phyloP scores from a whole-genome alignment of 2,329 filamentous ascomycete genomes.

The Septoria linicola region DNA sequence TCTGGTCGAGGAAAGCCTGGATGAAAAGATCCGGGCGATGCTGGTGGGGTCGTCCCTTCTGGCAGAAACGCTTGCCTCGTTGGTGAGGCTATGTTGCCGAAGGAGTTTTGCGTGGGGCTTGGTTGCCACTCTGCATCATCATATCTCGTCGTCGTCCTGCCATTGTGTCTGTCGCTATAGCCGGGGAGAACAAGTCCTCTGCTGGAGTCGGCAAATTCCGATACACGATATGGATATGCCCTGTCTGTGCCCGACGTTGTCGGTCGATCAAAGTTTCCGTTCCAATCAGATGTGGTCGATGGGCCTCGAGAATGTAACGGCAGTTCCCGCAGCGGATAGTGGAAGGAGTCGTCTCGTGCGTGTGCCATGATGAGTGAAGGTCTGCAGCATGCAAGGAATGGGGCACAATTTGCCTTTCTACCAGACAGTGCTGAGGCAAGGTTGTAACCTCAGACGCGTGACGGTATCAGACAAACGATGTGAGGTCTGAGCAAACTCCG shows the following conservation, averaged over 20 bases:
- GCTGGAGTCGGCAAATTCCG: slow-evolving; percentile 24
- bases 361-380: slow-evolving; percentile 20
- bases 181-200: slow-evolving; percentile 19
- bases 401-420: slow-evolving; percentile 1
- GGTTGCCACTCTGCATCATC: slow-evolving; percentile 13
- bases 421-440: slow-evolving; percentile 2
- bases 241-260: slow-evolving; percentile 16
- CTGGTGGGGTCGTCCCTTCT: slow-evolving; percentile 12
- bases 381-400: slow-evolving; percentile 7
- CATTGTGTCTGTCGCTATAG: slow-evolving; percentile 11
- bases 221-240: slow-evolving; percentile 23
- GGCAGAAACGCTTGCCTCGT: slow-evolving; percentile 20
- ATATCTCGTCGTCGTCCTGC: slow-evolving; percentile 1
- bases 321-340: slow-evolving; percentile 22
- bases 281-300: slow-evolving; percentile 25
- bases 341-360: slow-evolving; percentile 22
- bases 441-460: not conserved
- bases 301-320: slow-evolving; percentile 25
- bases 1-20: slow-evolving; percentile 27
- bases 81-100: slow-evolving; percentile 19
- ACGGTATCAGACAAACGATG: slow-evolving; percentile 5
- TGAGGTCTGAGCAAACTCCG: slow-evolving; percentile 4
- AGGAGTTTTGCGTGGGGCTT: slow-evolving; percentile 16
- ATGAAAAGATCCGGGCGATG: slow-evolving; percentile 21
- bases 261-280: slow-evolving; percentile 21